phyloP scores from a whole-genome alignment of 148 eudicot genomes.

The Cornus kousa region DNA sequence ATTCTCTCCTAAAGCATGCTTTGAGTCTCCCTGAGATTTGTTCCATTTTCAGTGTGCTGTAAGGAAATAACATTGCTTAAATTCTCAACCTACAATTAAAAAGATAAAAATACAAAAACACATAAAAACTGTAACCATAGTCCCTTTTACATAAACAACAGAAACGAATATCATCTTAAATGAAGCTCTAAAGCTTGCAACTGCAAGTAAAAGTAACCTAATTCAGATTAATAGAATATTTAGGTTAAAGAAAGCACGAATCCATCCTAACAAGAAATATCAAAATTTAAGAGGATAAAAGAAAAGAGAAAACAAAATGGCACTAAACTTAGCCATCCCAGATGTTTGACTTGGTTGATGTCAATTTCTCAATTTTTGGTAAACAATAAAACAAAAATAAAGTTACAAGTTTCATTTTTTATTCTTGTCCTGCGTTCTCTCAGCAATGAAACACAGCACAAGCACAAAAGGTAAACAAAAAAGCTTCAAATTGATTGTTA shows the following conservation, averaged over 20 bases:
- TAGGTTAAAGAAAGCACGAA: background rate
- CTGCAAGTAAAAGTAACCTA: background rate
- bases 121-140: no score
- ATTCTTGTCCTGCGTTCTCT: background rate
- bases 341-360: background rate
- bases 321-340: background rate
- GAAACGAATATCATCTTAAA: background rate
- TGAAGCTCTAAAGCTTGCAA: background rate
- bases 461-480: no score
- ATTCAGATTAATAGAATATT: background rate
- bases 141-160: background rate
- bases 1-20: slow-evolving; percentile 98
- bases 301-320: no score
- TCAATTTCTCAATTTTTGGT: background rate
- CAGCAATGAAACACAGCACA: background rate
- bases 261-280: no score
- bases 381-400: background rate
- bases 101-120: background rate
- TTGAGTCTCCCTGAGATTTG: slow-evolving; percentile 86
- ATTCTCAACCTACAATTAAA: slow-evolving; percentile 71
- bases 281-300: no score
- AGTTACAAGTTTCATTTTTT: background rate
- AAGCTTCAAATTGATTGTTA: no score
- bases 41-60: slow-evolving; percentile 70
- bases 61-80: slow-evolving; percentile 59